Conservation (phyloP, 768 basidiomycete genomes). For the Glaciozyma antarctica region DNA sequence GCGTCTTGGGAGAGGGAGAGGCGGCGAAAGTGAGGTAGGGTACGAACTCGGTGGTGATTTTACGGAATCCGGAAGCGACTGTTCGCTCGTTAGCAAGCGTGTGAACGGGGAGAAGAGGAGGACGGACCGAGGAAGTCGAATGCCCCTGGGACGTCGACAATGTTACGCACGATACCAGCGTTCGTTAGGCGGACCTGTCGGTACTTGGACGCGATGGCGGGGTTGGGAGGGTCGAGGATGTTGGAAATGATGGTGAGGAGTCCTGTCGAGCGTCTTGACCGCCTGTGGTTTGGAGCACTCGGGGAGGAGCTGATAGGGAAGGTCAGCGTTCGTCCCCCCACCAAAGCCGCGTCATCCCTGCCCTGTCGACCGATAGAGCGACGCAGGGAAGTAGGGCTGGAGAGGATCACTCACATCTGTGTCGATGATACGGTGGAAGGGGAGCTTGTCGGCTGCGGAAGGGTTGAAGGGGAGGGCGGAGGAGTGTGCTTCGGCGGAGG, state of each 20-base stretch:
- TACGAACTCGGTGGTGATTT: constrained; percentile 4
- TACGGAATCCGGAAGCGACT: background rate
- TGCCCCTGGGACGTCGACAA: constrained; percentile 9
- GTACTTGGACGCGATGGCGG: constrained; percentile 14
- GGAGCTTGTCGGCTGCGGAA: constrained; percentile 3
- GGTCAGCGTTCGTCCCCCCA: background rate
- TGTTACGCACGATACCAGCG: constrained; percentile 2
- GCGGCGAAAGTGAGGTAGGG: constrained; percentile 9
- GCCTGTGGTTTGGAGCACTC: constrained; percentile 20
- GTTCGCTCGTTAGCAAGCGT: background rate
- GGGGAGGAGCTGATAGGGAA: constrained; percentile 19
- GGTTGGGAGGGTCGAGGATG: constrained; percentile 27
- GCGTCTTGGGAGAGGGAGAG: constrained; percentile 4
- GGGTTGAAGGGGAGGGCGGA: background rate
- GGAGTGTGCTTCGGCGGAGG: background rate
- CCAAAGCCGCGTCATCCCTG: background rate
- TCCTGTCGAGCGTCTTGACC: constrained; percentile 22
- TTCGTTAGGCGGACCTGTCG: constrained; percentile 28
- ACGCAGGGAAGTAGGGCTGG: background rate
- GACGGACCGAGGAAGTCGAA: constrained; percentile 16
- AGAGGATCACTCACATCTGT: background rate
- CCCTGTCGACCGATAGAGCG: background rate
- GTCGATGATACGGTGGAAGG: constrained; percentile 4
- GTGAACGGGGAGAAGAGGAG: background rate
- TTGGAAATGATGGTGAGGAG: constrained; percentile 13